These are phyloP conservation scores for Diaporthe citriasiana DNA, from an alignment of 2,329 filamentous ascomycete species.

Conservation along the genomic window DNA sequence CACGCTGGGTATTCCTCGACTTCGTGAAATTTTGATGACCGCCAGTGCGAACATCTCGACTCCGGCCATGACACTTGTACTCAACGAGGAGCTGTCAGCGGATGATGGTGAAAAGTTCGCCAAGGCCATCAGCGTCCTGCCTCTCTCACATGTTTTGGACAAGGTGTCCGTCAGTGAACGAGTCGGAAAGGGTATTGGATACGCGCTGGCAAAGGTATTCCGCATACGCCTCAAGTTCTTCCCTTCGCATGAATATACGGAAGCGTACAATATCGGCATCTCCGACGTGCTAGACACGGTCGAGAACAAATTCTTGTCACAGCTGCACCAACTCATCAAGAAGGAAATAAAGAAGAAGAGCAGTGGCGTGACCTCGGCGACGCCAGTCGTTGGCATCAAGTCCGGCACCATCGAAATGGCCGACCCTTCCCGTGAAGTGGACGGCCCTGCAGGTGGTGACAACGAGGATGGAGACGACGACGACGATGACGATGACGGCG, in stretches of 20 bases:
- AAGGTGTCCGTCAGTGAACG: slow-evolving; percentile 84
- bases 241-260: slow-evolving; percentile 83
- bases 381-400: slow-evolving; percentile 78
- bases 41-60: slow-evolving; percentile 91
- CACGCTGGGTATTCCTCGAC: slow-evolving; percentile 95
- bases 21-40: slow-evolving; percentile 98
- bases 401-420: slow-evolving; percentile 68
- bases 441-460: slow-evolving; percentile 55
- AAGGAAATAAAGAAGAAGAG: slow-evolving; percentile 88
- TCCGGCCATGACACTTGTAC: slow-evolving; percentile 87
- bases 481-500: slow-evolving; percentile 80
- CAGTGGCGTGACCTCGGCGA: slow-evolving; percentile 74
- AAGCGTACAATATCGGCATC: slow-evolving; percentile 86
- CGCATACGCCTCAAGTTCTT: slow-evolving; percentile 88
- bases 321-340: slow-evolving; percentile 77
- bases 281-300: slow-evolving; percentile 84
- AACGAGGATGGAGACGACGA: slow-evolving; percentile 71
- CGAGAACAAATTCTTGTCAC: slow-evolving; percentile 83
- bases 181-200: slow-evolving; percentile 78
- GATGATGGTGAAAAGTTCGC: slow-evolving; percentile 84
- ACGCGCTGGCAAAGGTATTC: slow-evolving; percentile 85
- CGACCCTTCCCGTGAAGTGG: slow-evolving; percentile 51
- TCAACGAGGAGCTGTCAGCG: slow-evolving; percentile 78
- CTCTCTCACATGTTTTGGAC: slow-evolving; percentile 86
- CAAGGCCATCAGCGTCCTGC: slow-evolving; percentile 90